A percentile compares a stretch with the other conserved stretches of the same genome.
Conservation (phyloP, 2,329 filamentous ascomycete species). For the Exserohilum rostratum region DNA sequence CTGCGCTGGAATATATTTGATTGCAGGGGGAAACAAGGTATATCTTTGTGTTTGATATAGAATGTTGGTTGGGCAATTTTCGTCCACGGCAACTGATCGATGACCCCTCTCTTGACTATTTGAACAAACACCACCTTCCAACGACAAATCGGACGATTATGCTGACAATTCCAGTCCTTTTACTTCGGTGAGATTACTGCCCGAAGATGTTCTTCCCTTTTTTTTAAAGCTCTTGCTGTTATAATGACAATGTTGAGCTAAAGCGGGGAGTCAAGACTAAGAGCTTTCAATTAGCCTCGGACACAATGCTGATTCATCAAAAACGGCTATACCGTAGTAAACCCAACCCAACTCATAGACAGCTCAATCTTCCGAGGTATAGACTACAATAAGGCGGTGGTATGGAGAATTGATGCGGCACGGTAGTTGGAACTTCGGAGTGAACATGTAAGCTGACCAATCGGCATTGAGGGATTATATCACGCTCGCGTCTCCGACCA, state of each 20-base stretch:
- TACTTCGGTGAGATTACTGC: neutral
- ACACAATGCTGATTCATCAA: neutral
- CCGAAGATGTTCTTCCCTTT: too few relatives aligned
- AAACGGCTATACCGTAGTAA: neutral
- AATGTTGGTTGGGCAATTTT: neutral
- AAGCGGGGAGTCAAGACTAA: too few relatives aligned
- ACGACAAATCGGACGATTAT: neutral
- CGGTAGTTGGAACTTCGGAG: neutral
- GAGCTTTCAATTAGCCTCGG: neutral
- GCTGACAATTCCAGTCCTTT: neutral
- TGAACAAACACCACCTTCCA: neutral
- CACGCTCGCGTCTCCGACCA: slow-evolving; percentile 1
- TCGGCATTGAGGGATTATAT: slow-evolving; percentile 4
- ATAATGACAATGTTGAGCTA: too few relatives aligned
- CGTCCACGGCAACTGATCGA: neutral
- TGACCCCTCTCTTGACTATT: too few relatives aligned
- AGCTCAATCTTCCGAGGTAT: too few relatives aligned
- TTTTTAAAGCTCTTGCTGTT: too few relatives aligned
- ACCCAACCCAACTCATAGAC: too few relatives aligned
- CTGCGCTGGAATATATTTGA: too few relatives aligned
- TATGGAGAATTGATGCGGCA: neutral
- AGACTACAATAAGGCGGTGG: neutral
- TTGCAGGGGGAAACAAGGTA: too few relatives aligned
- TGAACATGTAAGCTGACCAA: neutral
- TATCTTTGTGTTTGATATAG: neutral